phyloP scores from a whole-genome alignment of 1,284 basidiomycete genomes.

The Rhodotorula mucilaginosa region DNA sequence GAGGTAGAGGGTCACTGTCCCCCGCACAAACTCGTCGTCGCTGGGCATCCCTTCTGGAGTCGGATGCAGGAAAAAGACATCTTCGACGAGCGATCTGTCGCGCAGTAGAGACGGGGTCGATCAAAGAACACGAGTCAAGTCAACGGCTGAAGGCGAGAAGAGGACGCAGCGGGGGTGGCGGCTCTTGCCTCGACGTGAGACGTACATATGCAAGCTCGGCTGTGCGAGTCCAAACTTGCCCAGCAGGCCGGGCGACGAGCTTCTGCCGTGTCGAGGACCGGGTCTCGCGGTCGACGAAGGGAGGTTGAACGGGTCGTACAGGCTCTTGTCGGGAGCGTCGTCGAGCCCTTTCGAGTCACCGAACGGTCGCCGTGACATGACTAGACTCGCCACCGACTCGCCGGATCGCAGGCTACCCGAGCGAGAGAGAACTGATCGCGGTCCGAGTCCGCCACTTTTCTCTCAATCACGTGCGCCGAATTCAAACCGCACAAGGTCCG shows the following conservation, averaged over 20 bases:
- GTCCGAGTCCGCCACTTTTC: too few relatives aligned
- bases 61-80: constrained; percentile 36
- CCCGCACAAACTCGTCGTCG: constrained; percentile 30
- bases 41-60: constrained; percentile 14
- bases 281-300: constrained; percentile 3
- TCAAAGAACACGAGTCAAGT: background rate
- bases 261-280: background rate
- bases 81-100: constrained; percentile 25
- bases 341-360: background rate
- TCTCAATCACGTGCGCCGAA: too few relatives aligned
- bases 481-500: too few relatives aligned
- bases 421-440: background rate
- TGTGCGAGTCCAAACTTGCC: constrained; percentile 29
- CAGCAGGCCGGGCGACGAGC: constrained; percentile 14
- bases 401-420: background rate
- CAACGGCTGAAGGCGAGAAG: background rate
- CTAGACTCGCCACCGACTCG: background rate
- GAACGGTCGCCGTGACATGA: constrained; percentile 6
- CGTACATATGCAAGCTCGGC: constrained; percentile 22
- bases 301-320: constrained; percentile 17
- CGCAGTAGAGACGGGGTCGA: too few relatives aligned
- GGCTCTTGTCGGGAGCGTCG: background rate
- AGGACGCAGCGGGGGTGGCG: background rate
- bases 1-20: constrained; percentile 26
- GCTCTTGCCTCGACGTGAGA: fast-evolving